Base-by-base conservation (phyloP, 257 asterid genomes). In the Plantago ovata region DNA sequence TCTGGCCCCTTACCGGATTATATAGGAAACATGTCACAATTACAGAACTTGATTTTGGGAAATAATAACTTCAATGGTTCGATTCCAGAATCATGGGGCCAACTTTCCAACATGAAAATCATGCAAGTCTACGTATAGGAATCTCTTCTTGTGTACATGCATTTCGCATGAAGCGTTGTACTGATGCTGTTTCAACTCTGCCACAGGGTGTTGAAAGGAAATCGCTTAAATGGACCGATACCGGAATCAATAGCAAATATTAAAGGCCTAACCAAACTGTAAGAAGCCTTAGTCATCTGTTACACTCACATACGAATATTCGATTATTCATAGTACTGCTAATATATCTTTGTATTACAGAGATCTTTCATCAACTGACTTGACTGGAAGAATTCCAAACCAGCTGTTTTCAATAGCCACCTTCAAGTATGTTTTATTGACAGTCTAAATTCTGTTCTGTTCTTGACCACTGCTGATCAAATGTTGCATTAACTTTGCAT, bases 81-180 rank as follows among this genome's bases (percentile, higher is more conserved):
- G 6, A 84, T 91, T 69, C 98, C 98, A 28, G 53, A 68, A 12
- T 70, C 86, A 13, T 91, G 94, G 98, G 87, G 83, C 53, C 83
- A 69, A 49, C 80, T 91, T 40, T 53, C 77, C 69, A 69, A 78
- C 61, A 81, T 91, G 53, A 91, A 87, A 63, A 73, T 80, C 67
- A 48, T 86, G 97, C 86, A 75, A 75, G 89, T 70, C 24, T 1
- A 21, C 13, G 10, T 0, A 10, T 22, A 24, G n/a, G 16, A 13
- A 8, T 13, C 38, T 14, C 6, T 9, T 22, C 6, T 18, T 23
- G 45, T 45, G 47, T 21, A 38, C 13, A n/a, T n/a, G n/a, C n/a
- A 22, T 50, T 23, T 13, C 12, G 20, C 23, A 22, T 23, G 32
- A 44, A 52, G 38, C 5, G 20, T 65, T 23, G 53, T 46, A 53